Base-by-base conservation (phyloP, 768 basidiomycete species). In the Leccinum uliginosum region DNA sequence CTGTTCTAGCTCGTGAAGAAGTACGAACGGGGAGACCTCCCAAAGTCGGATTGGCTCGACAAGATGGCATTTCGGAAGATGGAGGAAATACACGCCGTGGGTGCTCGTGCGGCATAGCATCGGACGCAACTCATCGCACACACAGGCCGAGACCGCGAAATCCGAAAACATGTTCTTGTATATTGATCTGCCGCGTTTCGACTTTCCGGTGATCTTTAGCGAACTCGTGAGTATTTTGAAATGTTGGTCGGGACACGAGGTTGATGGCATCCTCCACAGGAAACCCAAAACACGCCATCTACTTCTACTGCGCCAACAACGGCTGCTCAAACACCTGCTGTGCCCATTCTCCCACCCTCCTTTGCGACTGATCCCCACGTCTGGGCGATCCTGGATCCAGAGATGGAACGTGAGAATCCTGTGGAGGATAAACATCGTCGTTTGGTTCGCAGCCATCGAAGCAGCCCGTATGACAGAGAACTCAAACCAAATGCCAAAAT, bases 341-440 rank as follows among this genome's bases (percentile, higher is more conserved):
- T 63, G 48, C 64, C 75, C 15, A 70, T 80, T 10, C 77, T 80
- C 51, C 73, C 78, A 0, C 71, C 78, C 1, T 73, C 80, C 21
- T 81, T 89, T 55, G 67, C 83, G 0, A 72, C 79, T 2, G 93
- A 96, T 59, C 73, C 83, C 17, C 81, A 85, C 61, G 74, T 98
- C 3, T 98, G 96, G 93, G 82, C 85, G 23, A 81, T 97, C 21
- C 78, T 91, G 38, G 97, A 99, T 65, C 94, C 96, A 3, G 97
- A 99, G 59, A 82, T 91, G 50, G 82, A 81, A 7, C 83, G 92
- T 26, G 95, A 98, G 63, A 99, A 99, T 66, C 95, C 95, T 0
- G 94, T 98, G 0, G 97, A 99, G 66, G 93, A 95, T 67, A 99
- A 99, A 67, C 94, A 98, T 67, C 83, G 97, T 30, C 83, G 94